Conservation (phyloP, 176 grass and related monocot species). For the Oryza punctata region DNA sequence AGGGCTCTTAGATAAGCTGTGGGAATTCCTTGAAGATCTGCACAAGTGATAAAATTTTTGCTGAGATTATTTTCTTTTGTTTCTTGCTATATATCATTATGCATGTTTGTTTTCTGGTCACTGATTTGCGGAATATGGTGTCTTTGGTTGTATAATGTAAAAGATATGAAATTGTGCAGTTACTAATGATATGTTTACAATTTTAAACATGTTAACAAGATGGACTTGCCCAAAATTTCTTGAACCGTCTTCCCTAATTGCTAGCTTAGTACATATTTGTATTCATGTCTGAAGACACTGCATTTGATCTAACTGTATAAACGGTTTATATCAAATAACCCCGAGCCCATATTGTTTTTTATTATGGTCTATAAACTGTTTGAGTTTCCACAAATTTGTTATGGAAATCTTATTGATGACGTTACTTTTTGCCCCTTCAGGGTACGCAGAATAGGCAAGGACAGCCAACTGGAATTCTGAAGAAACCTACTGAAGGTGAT, state of each 20-base stretch:
- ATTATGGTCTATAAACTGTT: background rate
- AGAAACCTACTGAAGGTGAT: constrained; percentile 73
- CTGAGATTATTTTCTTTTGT: constrained; percentile 15
- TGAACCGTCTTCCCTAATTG: background rate
- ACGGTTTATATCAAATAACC: background rate
- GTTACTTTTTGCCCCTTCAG: constrained; percentile 38
- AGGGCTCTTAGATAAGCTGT: background rate
- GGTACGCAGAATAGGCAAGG: constrained; percentile 74
- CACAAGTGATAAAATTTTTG: background rate
- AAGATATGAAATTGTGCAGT: background rate
- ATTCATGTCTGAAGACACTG: background rate
- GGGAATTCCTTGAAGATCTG: constrained; percentile 7
- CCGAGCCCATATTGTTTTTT: background rate
- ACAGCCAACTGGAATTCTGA: constrained; percentile 76
- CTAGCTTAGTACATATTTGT: background rate
- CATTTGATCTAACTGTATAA: background rate
- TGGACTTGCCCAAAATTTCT: constrained; percentile 6
- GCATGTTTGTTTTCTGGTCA: background rate
- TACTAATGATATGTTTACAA: background rate
- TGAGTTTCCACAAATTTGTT: background rate
- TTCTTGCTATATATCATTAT: constrained; percentile 9
- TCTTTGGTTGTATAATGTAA: background rate
- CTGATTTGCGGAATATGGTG: constrained; percentile 10
- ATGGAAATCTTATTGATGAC: background rate
- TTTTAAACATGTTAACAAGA: background rate